Evolutionary conservation across 1,284 basidiomycete genomes (phyloP).

Genomic region (Ganoderma lucidum): DNA sequence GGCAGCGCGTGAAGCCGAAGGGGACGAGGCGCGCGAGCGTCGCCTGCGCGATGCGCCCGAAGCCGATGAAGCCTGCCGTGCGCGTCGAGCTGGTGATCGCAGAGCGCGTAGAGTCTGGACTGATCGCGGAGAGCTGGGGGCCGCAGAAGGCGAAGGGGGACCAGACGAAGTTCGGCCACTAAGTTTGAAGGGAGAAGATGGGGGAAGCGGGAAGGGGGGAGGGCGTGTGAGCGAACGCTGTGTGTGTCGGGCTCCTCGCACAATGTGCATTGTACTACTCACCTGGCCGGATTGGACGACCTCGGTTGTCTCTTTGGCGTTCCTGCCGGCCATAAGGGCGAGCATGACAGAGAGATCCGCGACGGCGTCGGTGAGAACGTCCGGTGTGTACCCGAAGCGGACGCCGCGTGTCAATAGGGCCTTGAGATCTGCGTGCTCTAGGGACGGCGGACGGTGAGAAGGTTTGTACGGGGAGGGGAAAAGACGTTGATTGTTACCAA

Average conservation of each 20-base stretch:
- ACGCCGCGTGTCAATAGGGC: constrained; percentile 73
- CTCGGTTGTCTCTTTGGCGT: constrained; percentile 69
- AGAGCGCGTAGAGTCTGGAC: neutral
- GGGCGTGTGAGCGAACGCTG: neutral
- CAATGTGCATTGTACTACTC: constrained; percentile 31
- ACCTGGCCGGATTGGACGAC: constrained; percentile 77
- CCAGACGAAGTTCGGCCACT: constrained; percentile 78
- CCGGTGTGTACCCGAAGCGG: constrained; percentile 90
- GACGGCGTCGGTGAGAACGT: constrained; percentile 89
- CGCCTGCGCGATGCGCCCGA: constrained; percentile 90
- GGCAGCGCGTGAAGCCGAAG: constrained; percentile 75
- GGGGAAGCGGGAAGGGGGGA: neutral
- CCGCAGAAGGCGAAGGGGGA: constrained; percentile 85
- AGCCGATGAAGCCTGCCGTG: constrained; percentile 91
- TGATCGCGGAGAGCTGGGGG: constrained; percentile 71
- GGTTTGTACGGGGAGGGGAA: neutral
- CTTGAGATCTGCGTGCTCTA: constrained; percentile 84
- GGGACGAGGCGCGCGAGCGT: constrained; percentile 79
- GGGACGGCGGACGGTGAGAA: neutral
- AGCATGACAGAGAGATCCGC: constrained; percentile 92
- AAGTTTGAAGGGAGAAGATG: neutral
- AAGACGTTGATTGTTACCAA: constrained; percentile 43
- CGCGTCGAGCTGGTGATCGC: constrained; percentile 53
- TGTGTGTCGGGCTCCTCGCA: neutral
- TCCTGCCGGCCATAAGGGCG: constrained; percentile 89